Conservation (phyloP, 805 yeast genomes). For the Tetrapisispora phaffii region DNA sequence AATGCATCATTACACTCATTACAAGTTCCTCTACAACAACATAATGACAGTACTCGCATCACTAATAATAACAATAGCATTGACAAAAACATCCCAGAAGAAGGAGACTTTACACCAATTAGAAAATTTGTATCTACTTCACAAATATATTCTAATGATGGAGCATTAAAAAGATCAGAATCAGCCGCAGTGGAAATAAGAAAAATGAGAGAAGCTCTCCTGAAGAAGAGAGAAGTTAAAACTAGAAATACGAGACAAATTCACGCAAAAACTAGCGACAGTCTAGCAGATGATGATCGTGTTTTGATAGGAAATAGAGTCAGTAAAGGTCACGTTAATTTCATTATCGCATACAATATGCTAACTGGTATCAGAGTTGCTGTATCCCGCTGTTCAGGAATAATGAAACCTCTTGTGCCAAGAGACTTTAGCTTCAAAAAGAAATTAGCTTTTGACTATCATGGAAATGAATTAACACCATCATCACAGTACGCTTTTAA, state of each 20-base stretch:
- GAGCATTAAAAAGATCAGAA: constrained; percentile 26
- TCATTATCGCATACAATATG: constrained; percentile 93
- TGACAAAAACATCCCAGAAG: background rate
- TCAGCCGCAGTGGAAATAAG: constrained; percentile 37
- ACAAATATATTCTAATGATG: constrained; percentile 7
- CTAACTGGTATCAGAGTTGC: constrained; percentile 93
- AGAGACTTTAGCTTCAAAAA: constrained; percentile 63
- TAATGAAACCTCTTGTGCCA: constrained; percentile 58
- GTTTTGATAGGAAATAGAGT: constrained; percentile 74
- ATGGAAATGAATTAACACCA: constrained; percentile 84
- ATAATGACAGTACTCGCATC: background rate
- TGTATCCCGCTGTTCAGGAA: constrained; percentile 83
- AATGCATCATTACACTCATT: constrained; percentile 9
- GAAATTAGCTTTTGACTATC: constrained; percentile 77
- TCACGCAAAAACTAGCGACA: background rate
- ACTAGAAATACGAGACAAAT: constrained; percentile 31
- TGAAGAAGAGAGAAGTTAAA: constrained; percentile 36
- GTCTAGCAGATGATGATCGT: constrained; percentile 39
- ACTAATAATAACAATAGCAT: constrained; percentile 4
- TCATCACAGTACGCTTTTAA: constrained; percentile 92
- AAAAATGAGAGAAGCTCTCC: constrained; percentile 41
- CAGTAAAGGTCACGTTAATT: constrained; percentile 88
- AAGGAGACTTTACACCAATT: background rate
- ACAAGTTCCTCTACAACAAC: constrained; percentile 1
- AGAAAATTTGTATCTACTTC: constrained; percentile 1